Evolutionary conservation across 306 rosid species (phyloP).

Genomic region (Trichosanthes cucumerina): DNA sequence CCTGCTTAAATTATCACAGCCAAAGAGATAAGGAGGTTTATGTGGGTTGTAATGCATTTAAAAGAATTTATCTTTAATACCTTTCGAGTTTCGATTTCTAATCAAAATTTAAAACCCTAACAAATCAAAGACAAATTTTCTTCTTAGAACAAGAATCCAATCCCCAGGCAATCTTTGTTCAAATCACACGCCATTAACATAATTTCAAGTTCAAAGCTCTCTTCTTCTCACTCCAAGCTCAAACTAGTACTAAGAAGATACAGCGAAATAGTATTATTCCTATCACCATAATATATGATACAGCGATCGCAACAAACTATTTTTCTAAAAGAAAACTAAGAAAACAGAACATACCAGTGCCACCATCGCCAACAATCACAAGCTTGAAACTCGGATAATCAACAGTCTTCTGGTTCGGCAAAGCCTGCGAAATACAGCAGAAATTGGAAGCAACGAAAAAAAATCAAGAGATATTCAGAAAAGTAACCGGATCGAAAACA

Average conservation of each 20-base stretch:
- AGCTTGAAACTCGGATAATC: conserved; percentile 65
- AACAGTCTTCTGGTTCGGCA: background rate
- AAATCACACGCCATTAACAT: background rate
- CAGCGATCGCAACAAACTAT: background rate
- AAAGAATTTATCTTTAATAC: background rate
- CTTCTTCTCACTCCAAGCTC: background rate
- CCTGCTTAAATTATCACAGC: background rate
- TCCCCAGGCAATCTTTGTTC: background rate
- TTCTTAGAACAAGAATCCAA: background rate
- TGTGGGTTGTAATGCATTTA: background rate
- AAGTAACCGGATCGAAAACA: no score
- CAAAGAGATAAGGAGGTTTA: background rate
- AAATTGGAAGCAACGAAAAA: background rate
- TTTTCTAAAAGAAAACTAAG: background rate
- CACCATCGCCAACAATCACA: conserved; percentile 67
- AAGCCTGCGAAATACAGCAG: background rate
- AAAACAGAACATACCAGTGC: conserved; percentile 33
- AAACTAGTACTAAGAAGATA: background rate
- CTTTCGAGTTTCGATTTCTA: background rate
- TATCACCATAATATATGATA: no score
- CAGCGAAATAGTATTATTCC: no score
- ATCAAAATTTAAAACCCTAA: background rate
- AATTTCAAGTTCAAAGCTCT: background rate
- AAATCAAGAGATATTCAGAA: conserved; percentile 9
- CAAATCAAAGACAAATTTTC: background rate